These are phyloP conservation scores for Cicer bijugum DNA, from an alignment of 306 rosid species.

Conservation along the genomic window DNA sequence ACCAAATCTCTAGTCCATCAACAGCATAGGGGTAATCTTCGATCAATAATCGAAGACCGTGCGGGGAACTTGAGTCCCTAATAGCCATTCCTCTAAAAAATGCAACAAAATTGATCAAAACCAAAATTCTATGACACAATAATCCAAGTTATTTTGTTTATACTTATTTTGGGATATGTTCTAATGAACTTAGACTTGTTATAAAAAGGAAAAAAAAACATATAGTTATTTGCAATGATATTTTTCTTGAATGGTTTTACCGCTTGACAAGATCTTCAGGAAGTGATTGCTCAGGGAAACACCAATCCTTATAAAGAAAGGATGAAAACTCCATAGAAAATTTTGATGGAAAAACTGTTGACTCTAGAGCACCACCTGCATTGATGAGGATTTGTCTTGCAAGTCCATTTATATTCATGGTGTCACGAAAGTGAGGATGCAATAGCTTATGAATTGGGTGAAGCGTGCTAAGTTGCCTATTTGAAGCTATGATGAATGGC, in stretches of 20 bases:
- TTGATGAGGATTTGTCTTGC: slow-evolving; percentile 70
- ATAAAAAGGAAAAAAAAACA: background rate
- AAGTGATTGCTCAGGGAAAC: slow-evolving; percentile 73
- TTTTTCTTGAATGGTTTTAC: slow-evolving; percentile 51
- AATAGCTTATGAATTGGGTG: slow-evolving; percentile 82
- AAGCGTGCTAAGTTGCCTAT: slow-evolving; percentile 76
- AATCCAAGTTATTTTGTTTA: background rate
- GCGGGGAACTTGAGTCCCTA: slow-evolving; percentile 44
- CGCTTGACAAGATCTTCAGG: slow-evolving; percentile 80
- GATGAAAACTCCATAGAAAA: slow-evolving; percentile 83
- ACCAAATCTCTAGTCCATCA: slow-evolving; percentile 68
- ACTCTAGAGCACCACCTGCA: slow-evolving; percentile 73
- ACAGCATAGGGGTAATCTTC: slow-evolving; percentile 65
- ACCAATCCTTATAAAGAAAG: slow-evolving; percentile 66
- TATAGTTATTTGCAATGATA: background rate
- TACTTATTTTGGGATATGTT: background rate
- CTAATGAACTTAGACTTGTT: slow-evolving; percentile 4
- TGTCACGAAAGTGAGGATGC: slow-evolving; percentile 81
- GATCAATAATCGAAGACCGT: slow-evolving; percentile 55
- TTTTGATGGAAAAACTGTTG: slow-evolving; percentile 60
- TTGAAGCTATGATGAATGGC: slow-evolving; percentile 80
- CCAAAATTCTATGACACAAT: slow-evolving; percentile 2
- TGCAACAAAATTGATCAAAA: slow-evolving; percentile 24
- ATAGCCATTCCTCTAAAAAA: slow-evolving; percentile 66
- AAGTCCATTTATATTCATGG: slow-evolving; percentile 82